Conservation (phyloP, 2,329 filamentous ascomycete genomes). For the Colletotrichum shisoi region DNA sequence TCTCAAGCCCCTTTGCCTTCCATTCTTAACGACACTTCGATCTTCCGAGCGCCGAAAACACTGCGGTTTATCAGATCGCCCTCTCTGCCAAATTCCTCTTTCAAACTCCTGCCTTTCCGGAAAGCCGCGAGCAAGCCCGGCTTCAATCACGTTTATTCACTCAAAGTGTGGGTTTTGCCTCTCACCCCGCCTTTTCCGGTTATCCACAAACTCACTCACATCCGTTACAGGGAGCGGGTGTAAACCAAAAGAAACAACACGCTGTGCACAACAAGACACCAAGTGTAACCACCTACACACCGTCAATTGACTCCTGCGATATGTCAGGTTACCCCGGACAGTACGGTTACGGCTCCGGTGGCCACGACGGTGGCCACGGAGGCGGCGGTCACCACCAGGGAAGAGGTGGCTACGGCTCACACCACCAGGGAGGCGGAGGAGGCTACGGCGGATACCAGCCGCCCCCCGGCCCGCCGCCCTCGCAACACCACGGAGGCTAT, state of each 20-base stretch:
- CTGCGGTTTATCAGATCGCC: neutral
- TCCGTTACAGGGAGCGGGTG: constrained; percentile 8
- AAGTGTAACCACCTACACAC: neutral
- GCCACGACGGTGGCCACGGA: constrained; percentile 48
- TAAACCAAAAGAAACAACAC: constrained; percentile 10
- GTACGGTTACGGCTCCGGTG: constrained; percentile 50
- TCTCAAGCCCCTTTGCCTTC: constrained; percentile 18
- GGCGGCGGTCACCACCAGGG: constrained; percentile 43
- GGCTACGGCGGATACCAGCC: constrained; percentile 47
- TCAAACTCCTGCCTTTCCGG: neutral
- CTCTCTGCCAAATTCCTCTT: neutral
- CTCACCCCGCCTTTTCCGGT: constrained; percentile 26
- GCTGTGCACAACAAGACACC: constrained; percentile 9
- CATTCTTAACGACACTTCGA: constrained; percentile 25
- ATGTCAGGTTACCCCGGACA: constrained; percentile 52
- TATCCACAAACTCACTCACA: constrained; percentile 22
- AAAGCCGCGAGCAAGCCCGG: neutral
- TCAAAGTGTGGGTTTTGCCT: constrained; percentile 24
- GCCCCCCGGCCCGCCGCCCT: constrained; percentile 43
- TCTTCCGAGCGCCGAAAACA: constrained; percentile 18
- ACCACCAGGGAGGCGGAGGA: constrained; percentile 39
- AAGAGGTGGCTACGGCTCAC: constrained; percentile 40
- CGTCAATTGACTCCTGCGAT: constrained; percentile 1
- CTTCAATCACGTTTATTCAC: constrained; percentile 17
- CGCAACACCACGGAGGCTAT: constrained; percentile 40